These are phyloP conservation scores for Nitzschia putrida DNA, from an alignment of 108 stramenopile species.

Conservation along the genomic window DNA sequence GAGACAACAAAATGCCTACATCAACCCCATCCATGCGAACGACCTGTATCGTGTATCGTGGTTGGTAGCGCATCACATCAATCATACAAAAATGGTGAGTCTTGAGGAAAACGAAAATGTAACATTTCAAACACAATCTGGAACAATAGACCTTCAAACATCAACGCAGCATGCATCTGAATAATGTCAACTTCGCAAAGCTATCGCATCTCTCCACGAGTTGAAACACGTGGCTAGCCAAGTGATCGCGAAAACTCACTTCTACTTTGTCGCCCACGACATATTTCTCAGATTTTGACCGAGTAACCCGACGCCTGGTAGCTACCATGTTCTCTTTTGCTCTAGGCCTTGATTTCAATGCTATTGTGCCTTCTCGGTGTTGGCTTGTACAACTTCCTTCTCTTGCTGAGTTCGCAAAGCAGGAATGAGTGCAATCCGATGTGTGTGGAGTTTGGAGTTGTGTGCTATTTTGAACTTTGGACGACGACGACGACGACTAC, in stretches of 20 bases:
- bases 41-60: constrained; percentile 16
- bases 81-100: not conserved
- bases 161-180: too few species aligned
- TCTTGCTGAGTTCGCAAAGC: too few species aligned
- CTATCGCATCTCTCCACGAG: too few species aligned
- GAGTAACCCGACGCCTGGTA: constrained; percentile 21
- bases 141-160: too few species aligned
- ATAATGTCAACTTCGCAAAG: too few species aligned
- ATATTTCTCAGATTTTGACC: constrained; percentile 16
- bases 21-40: constrained; percentile 24
- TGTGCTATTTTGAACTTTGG: too few species aligned
- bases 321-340: constrained; percentile 21
- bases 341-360: not conserved
- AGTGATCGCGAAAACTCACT: constrained; percentile 19
- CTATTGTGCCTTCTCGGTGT: too few species aligned
- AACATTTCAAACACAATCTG: not conserved
- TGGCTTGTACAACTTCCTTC: too few species aligned
- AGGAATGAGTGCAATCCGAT: too few species aligned
- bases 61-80: too few species aligned
- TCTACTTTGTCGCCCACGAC: constrained; percentile 32
- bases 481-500: too few species aligned
- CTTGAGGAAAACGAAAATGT: not conserved
- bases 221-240: not conserved
- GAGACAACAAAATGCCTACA: constrained; percentile 23
- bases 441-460: too few species aligned